Evolutionary conservation across 352 stramenopile genomes (phyloP), one percentile per base, ranked within the genome.

Genomic region (Phytopythium ostracodes): DNA sequence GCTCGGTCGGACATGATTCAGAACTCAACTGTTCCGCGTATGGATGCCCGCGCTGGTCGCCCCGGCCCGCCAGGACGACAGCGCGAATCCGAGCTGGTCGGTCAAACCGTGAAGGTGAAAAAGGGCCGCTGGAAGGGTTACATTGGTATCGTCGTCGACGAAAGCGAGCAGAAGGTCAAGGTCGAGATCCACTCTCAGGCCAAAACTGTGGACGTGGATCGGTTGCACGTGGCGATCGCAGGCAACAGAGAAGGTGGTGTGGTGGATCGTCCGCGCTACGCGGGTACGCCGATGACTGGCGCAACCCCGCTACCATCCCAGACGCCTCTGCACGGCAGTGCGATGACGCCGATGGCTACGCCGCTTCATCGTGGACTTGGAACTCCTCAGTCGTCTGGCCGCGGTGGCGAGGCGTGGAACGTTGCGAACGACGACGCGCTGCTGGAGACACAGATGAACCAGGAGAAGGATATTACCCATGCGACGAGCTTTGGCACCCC

Each of bases 111-210:
- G 24, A 96, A 96, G 73, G 90, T 97, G 68, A 96, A 94, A 65
- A 93, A 94, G 62, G 89, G 89, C 2, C 87, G 89, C 47, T 96
- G 88, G 86, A 97, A 97, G 81, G 88, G 88, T 35, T 97, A 97
- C 73, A 96, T 96, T 60, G 89, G 89, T 66, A 97, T 97, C 60
- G 84, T 96, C 42, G 86, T 96, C 29, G 87, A 94, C 66, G 87
- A 94, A 75, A 87, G 69, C 56, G 89, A 96, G 29, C 81, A 88
- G 60, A 97, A 94, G 68, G 88, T 96, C 65, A 97, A 97, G 70
- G 89, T 97, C 35, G 89, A 97, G 67, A 94, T 97, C 49, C 89
- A 97, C 63, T 96, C 79, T 56, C 95, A 96, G 66, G 85, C 87
- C 10, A 93, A 94, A 68, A 77, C 91, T 20, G 86, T 97, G 35